Evolutionary conservation across 805 yeast genomes (phyloP).

Genomic region (Cyberlindnera suaveolens): DNA sequence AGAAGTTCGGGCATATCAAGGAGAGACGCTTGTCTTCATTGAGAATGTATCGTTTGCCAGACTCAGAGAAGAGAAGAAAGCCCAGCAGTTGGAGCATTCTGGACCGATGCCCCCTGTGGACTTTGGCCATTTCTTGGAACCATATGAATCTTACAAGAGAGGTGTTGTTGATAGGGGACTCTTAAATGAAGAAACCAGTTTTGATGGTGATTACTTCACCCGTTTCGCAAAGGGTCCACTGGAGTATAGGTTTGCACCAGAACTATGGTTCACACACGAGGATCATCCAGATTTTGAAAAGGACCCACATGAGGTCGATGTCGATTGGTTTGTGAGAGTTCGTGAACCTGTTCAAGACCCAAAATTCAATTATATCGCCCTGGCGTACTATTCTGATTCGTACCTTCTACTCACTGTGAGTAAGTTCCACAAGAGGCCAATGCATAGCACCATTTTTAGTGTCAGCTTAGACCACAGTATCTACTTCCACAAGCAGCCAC

Average conservation of each 20-base stretch:
- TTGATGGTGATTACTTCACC: slow-evolving; percentile 19
- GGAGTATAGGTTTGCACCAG: slow-evolving; percentile 30
- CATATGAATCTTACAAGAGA: slow-evolving; percentile 9
- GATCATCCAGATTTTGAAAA: slow-evolving; percentile 13
- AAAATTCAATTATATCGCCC: slow-evolving; percentile 45
- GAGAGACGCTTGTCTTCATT: slow-evolving; percentile 42
- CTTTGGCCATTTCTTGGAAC: slow-evolving; percentile 7
- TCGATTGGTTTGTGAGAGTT: slow-evolving; percentile 12
- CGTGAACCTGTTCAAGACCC: slow-evolving; percentile 16
- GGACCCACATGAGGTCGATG: slow-evolving; percentile 16
- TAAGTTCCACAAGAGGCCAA: slow-evolving; percentile 41
- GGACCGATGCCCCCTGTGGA: slow-evolving; percentile 13
- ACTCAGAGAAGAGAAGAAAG: slow-evolving; percentile 4
- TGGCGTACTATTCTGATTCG: slow-evolving; percentile 56
- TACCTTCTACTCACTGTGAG: slow-evolving; percentile 46
- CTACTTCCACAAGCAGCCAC: slow-evolving; percentile 52
- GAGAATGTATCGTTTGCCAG: slow-evolving; percentile 36
- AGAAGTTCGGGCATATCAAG: slow-evolving; percentile 50
- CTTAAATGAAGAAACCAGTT: slow-evolving; percentile 4
- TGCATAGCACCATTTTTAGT: slow-evolving; percentile 42
- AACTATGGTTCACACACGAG: slow-evolving; percentile 23
- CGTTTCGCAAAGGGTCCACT: slow-evolving; percentile 29
- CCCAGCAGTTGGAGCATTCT: slow-evolving; percentile 11
- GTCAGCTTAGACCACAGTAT: slow-evolving; percentile 64
- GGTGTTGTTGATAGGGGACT: slow-evolving; percentile 12